Evolutionary conservation across 768 basidiomycete genomes (phyloP), one percentile per base, ranked within the genome.

Genomic region (Mycena albidolilacea): DNA sequence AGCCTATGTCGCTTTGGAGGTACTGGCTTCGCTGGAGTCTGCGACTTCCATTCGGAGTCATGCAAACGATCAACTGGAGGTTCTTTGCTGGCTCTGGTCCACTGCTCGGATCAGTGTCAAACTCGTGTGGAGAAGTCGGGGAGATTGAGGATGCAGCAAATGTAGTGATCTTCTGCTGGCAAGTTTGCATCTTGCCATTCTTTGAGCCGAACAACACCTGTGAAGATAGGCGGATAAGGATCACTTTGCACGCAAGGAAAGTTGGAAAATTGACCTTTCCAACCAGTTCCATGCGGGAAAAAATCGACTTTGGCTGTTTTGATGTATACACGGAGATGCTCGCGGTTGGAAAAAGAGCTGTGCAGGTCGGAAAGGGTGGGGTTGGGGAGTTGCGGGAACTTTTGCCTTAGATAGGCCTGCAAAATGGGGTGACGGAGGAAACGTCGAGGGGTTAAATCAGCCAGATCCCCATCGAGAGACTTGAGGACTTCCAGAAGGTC

Each of bases 61-160:
- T 79, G 59, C 78, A 79, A 21, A 78, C 64, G 17, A 78, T 69
- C 21, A 77, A 59, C 9, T 70, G 73, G 11, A 69, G 38, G 37
- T 37, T 55, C 17, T 39, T 70, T 67, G 8, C 55, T 62, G n/a
- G 59, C 65, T 67, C 65, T n/a, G 64, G 59, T 19, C 8, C 43
- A 7, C 8, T 9, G 14, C 37, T 17, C 19, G 23, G 10, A 14
- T 19, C 15, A 37, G 30, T 38, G 12, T 43, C 52, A n/a, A 69
- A 46, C 46, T 48, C 46, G 15, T 14, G 46, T 48, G 46, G 46
- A 17, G 46, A 48, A 48, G 46, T 48, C 15, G 46, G 46, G 14
- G 46, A 48, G 14, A 11, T 71, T 50, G 19, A 72, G 7, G 6
- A 71, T 37, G 5, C 12, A 6, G 5, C 73, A 67, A 38, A 78